Evolutionary conservation across 352 stramenopile species (phyloP).

Genomic region (Phytophthora melonis): DNA sequence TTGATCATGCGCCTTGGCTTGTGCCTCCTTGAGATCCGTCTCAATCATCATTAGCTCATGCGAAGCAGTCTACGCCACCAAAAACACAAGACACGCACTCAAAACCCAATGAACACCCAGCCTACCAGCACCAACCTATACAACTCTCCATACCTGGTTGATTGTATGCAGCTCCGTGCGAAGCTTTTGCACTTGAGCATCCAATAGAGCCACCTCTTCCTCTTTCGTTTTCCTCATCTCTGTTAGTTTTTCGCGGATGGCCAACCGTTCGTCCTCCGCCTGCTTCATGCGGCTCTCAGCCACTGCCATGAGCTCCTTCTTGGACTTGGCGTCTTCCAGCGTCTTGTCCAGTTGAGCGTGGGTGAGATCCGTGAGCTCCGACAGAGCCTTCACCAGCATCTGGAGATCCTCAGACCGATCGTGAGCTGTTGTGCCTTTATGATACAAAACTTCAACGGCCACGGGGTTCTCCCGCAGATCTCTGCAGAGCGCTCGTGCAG

Average conservation of each 20-base stretch:
- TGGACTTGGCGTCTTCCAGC: conserved; percentile 86
- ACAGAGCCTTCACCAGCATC: conserved; percentile 79
- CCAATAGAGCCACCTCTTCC: conserved; percentile 81
- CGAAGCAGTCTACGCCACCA: conserved; percentile 51
- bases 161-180: conserved; percentile 78
- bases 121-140: not conserved
- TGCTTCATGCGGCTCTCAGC: conserved; percentile 85
- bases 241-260: conserved; percentile 80
- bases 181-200: conserved; percentile 86
- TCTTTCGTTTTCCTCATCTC: conserved; percentile 85
- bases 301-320: conserved; percentile 82
- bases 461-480: conserved; percentile 79
- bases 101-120: not conserved
- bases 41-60: conserved; percentile 85
- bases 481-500: conserved; percentile 70
- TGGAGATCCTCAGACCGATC: conserved; percentile 75
- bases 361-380: conserved; percentile 84
- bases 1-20: conserved; percentile 77
- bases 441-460: conserved; percentile 79
- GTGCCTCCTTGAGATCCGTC: conserved; percentile 75
- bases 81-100: not conserved
- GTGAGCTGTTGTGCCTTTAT: conserved; percentile 61
- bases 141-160: conserved; percentile 55
- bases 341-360: conserved; percentile 84
- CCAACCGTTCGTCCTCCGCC: conserved; percentile 79